These are phyloP conservation scores for Lentinula sp. DNA, from an alignment of 768 basidiomycete species.

Conservation along the genomic window DNA sequence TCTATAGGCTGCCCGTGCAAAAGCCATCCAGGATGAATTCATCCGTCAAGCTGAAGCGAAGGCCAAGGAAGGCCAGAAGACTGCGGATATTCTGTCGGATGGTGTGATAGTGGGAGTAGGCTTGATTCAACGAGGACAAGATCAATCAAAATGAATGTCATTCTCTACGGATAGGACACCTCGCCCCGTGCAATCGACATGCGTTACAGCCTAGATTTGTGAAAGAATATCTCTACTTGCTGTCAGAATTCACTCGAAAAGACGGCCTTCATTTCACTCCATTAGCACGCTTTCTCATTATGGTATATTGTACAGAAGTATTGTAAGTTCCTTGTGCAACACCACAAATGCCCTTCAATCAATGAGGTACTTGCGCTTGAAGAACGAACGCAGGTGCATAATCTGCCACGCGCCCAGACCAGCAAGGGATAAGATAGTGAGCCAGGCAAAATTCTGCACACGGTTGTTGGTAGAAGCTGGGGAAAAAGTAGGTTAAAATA, in stretches of 20 bases:
- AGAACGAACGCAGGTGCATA: slow-evolving; percentile 88
- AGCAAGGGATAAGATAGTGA: slow-evolving; percentile 74
- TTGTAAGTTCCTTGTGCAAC: neutral
- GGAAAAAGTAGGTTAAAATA: slow-evolving; percentile 3
- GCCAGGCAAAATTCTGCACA: slow-evolving; percentile 90
- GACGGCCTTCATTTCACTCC: neutral
- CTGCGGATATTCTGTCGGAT: slow-evolving; percentile 64
- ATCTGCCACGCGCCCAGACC: slow-evolving; percentile 92
- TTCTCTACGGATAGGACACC: neutral
- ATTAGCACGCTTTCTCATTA: neutral
- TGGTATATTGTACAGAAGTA: neutral
- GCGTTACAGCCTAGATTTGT: too few species aligned
- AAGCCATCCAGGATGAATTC: slow-evolving; percentile 66
- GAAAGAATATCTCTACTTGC: too few species aligned
- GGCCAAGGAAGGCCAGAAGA: slow-evolving; percentile 64
- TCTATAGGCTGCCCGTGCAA: slow-evolving; percentile 48
- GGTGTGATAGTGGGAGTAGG: slow-evolving; percentile 74
- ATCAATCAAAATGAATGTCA: slow-evolving; percentile 6
- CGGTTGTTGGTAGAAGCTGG: slow-evolving; percentile 87
- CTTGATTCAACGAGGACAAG: slow-evolving; percentile 51
- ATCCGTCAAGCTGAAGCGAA: slow-evolving; percentile 59
- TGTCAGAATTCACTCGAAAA: neutral
- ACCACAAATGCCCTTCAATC: slow-evolving; percentile 36
- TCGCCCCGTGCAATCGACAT: too few species aligned
- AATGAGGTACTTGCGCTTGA: slow-evolving; percentile 93